Base-by-base conservation (phyloP, 2,329 filamentous ascomycete species). In the Beauveria pseudobassiana region DNA sequence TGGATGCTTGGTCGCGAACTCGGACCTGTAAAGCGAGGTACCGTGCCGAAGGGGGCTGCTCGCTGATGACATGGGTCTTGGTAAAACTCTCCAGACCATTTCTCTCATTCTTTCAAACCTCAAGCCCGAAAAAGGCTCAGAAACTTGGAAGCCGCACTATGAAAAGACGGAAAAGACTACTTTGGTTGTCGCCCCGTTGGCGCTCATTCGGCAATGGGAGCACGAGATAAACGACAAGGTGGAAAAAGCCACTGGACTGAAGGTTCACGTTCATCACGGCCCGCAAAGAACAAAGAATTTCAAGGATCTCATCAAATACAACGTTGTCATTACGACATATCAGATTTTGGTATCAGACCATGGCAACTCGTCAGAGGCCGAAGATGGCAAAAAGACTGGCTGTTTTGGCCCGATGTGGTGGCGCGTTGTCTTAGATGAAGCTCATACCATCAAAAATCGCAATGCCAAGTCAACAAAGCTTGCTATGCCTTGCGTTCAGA, bases 121-220 rank as follows among this genome's bases (percentile, higher is more conserved):
- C 20, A 91, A 89, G 68, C 87, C 89, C 3, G 62, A 66, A 5
- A 81, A 82, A 49, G 80, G 83, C 18, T 78, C 80, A 5, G 78
- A 83, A 43, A 79, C 78, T 0, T 84, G 87, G 77, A 88, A 87
- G 71, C 90, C 87, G 72, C 79, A 89, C n/a, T 85, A 86, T 20
- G 81, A 85, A 7, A 80, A 82, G 8, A 78, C 93, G 26, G 86
- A 88, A 67, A 93, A 89, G 71, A 86, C 87, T 10, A 99, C 95
- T 0, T 80, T 99, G 12, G 92, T 99, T 8, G 90, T 99, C 57
- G 95, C 95, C 1, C 95, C 95, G 1, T 78, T 99, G 34, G 93
- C 95, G 7, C 80, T 99, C 50, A 98, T 99, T 76, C 90, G 95
- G 68, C 95, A 99, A 74, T 99, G 95, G 95, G 95, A 99, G 75